These are phyloP conservation scores for Aureobasidium mangrovei DNA, from an alignment of 2,329 filamentous ascomycete species.

Conservation along the genomic window DNA sequence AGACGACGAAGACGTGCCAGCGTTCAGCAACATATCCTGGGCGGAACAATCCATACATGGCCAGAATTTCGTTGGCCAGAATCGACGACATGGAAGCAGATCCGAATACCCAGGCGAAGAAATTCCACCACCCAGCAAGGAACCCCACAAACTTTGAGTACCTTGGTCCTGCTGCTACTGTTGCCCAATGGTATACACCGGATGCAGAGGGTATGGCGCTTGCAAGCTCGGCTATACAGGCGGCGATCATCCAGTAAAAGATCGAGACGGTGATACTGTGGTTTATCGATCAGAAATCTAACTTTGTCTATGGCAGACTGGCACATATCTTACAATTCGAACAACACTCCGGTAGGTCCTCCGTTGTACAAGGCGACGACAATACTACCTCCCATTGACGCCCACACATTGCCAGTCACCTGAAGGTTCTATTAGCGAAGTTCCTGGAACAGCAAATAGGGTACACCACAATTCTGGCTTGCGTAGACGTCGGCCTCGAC, in stretches of 20 bases:
- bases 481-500: too few relatives aligned
- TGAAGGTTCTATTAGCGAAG: too few relatives aligned
- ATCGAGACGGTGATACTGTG: constrained; percentile 37
- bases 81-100: constrained; percentile 36
- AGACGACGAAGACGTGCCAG: constrained; percentile 46
- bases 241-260: constrained; percentile 44
- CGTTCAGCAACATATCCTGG: constrained; percentile 36
- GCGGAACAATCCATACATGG: constrained; percentile 43
- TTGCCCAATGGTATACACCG: constrained; percentile 46
- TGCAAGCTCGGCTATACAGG: constrained; percentile 44
- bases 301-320: not conserved
- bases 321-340: constrained; percentile 28
- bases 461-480: too few relatives aligned
- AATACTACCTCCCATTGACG: constrained; percentile 36
- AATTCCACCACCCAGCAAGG: constrained; percentile 45
- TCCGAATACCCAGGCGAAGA: constrained; percentile 42
- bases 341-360: constrained; percentile 38
- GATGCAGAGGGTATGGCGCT: constrained; percentile 28
- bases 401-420: constrained; percentile 39
- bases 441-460: too few relatives aligned
- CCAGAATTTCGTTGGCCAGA: constrained; percentile 37
- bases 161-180: constrained; percentile 38
- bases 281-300: not conserved
- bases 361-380: constrained; percentile 38
- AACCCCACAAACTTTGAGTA: constrained; percentile 41